phyloP scores from a whole-genome alignment of 192 early-diverging fungal species.

The Coemansia asiatica region DNA sequence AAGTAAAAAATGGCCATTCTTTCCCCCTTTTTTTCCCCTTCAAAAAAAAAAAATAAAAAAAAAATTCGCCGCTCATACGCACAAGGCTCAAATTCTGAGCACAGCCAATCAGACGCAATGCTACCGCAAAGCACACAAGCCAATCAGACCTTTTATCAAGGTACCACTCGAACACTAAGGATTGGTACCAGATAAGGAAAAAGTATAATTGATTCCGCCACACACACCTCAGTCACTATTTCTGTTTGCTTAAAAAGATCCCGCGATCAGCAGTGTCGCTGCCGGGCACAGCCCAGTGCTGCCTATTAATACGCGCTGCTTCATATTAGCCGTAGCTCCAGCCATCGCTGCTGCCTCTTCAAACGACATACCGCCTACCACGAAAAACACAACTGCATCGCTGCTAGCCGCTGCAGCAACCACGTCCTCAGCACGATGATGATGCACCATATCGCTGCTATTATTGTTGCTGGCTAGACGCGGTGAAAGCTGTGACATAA shows the following conservation, averaged over 20 bases:
- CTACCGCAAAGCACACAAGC: not conserved
- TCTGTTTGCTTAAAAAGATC: not conserved
- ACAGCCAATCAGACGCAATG: constrained; percentile 2
- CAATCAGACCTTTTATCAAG: not conserved
- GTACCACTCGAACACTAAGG: not conserved
- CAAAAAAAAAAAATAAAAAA: constrained; percentile 1
- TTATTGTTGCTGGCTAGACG: not conserved
- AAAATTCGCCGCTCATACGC: constrained; percentile 1
- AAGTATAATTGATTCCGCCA: not conserved
- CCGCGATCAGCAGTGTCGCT: not conserved
- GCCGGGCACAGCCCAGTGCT: constrained; percentile 23
- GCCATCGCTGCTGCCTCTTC: constrained; percentile 32
- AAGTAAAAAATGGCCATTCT: not conserved
- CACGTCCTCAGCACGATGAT: constrained; percentile 15
- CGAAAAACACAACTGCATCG: constrained; percentile 35
- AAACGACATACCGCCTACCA: constrained; percentile 48
- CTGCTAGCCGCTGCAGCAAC: constrained; percentile 19
- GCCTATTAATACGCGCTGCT: constrained; percentile 24
- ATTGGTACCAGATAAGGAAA: not conserved
- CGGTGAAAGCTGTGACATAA: not conserved
- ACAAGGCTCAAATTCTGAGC: not conserved
- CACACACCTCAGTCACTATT: not conserved
- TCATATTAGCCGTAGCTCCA: constrained; percentile 10
- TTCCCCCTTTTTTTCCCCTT: constrained; percentile 4
- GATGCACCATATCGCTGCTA: not conserved